Conservation (phyloP, 441 rosid species). For the Pelargonium citronellum region DNA sequence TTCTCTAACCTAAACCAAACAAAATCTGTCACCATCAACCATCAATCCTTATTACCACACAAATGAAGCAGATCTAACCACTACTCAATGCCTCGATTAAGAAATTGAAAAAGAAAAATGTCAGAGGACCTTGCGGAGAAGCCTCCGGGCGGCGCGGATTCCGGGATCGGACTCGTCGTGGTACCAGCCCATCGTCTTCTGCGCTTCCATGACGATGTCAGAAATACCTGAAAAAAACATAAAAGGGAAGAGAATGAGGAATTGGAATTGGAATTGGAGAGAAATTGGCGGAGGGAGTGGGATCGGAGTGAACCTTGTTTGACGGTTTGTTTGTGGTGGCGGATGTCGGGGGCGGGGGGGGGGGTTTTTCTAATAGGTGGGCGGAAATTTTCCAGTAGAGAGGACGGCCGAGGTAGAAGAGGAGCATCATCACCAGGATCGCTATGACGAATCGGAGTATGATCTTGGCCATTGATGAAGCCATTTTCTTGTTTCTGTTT, state of each 20-base stretch:
- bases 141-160: conserved; percentile 17
- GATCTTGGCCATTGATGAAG: conserved; percentile 36
- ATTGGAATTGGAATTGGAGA: background rate
- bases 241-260: background rate
- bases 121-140: conserved; percentile 6
- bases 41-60: too few relatives aligned
- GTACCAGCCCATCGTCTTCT: conserved; percentile 74
- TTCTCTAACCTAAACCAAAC: too few relatives aligned
- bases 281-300: background rate
- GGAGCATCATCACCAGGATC: conserved; percentile 28
- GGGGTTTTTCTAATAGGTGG: too few relatives aligned
- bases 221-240: conserved; percentile 44
- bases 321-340: conserved; percentile 72
- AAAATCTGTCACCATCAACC: too few relatives aligned
- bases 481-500: conserved; percentile 26
- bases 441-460: conserved; percentile 36
- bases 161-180: conserved; percentile 61
- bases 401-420: conserved; percentile 78
- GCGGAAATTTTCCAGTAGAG: conserved; percentile 93
- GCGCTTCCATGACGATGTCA: conserved; percentile 65
- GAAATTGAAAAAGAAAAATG: too few relatives aligned
- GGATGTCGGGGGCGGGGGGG: conserved; percentile 80
- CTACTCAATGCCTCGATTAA: too few relatives aligned
- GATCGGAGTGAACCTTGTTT: conserved; percentile 41
- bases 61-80: too few relatives aligned